Percentiles rank a stretch among this genome's conserved stretches.
phyloP scores from a whole-genome alignment of 176 grass and related monocot species.

The Neostapfia colusana region DNA sequence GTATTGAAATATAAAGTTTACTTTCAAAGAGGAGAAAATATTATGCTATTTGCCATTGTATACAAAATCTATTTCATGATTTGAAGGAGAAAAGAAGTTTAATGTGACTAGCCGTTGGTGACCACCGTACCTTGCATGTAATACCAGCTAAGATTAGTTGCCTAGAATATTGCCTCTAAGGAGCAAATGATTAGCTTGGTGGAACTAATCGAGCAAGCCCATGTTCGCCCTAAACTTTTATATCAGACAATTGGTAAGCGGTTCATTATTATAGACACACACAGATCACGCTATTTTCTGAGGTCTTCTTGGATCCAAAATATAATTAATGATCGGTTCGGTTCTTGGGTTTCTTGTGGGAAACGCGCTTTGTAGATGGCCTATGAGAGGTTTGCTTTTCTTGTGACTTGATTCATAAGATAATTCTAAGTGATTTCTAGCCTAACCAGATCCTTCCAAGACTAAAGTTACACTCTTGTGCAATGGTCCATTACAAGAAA shows the following conservation, averaged over 20 bases:
- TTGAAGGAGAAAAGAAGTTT: background rate
- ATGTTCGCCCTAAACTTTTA: conserved; percentile 32
- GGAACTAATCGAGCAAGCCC: conserved; percentile 42
- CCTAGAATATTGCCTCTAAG: conserved; percentile 28
- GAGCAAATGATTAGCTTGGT: conserved; percentile 44
- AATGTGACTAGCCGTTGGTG: background rate
- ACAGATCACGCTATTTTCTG: background rate
- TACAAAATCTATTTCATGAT: background rate
- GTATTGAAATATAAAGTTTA: background rate
- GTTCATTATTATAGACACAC: background rate
- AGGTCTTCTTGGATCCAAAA: background rate
- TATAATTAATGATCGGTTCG: background rate
- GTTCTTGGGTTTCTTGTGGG: background rate
- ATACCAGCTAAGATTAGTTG: conserved; percentile 42
- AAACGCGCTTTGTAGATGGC: background rate
- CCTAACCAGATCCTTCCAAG: conserved; percentile 17
- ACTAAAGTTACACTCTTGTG: background rate
- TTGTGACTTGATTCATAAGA: background rate
- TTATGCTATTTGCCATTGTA: background rate
- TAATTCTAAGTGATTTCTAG: conserved; percentile 5
- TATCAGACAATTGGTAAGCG: conserved; percentile 2
- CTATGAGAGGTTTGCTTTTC: background rate
- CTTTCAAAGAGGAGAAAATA: too few species aligned
- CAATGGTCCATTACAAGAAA: too few species aligned
- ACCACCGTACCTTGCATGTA: conserved; percentile 15